Evolutionary conservation across 176 grass and related monocot genomes (phyloP).

Genomic region (Cenchrus purpureus): DNA sequence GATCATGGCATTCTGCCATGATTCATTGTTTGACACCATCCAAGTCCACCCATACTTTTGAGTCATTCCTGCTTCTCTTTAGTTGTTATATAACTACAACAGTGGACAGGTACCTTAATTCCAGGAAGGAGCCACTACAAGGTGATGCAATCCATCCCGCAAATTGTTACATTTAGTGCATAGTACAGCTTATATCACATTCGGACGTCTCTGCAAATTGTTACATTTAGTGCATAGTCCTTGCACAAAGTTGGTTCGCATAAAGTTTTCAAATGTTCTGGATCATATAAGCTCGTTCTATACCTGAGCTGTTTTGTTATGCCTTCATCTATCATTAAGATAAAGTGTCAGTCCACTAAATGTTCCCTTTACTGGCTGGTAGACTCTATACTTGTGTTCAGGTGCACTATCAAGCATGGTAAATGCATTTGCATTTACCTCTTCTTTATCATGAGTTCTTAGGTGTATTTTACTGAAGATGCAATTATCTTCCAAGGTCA

Average conservation of each 20-base stretch:
- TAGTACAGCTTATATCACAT: constrained; percentile 5
- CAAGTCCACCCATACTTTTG: constrained; percentile 35
- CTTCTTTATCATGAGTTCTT: constrained; percentile 19
- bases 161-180: neutral
- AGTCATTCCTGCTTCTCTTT: constrained; percentile 27
- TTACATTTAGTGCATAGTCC: neutral
- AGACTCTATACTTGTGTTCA: constrained; percentile 10
- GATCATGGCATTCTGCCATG: constrained; percentile 38
- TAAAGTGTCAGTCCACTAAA: constrained; percentile 8
- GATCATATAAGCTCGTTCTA: constrained; percentile 3
- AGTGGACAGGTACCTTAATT: constrained; percentile 34
- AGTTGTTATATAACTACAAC: constrained; percentile 22
- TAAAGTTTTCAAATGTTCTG: constrained; percentile 28
- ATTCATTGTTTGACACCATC: constrained; percentile 27
- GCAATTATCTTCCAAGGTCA: constrained; percentile 13
- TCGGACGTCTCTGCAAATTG: constrained; percentile 18
- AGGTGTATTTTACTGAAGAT: constrained; percentile 10
- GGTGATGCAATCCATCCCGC: constrained; percentile 23
- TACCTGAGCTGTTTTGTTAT: neutral
- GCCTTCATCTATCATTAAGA: neutral
- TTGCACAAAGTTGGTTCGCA: neutral
- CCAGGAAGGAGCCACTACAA: constrained; percentile 46
- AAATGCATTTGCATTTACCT: constrained; percentile 24
- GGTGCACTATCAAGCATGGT: constrained; percentile 21
- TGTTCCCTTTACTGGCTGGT: constrained; percentile 3